phyloP scores from a whole-genome alignment of 2,329 filamentous ascomycete genomes.

The Fusarium stilboides region DNA sequence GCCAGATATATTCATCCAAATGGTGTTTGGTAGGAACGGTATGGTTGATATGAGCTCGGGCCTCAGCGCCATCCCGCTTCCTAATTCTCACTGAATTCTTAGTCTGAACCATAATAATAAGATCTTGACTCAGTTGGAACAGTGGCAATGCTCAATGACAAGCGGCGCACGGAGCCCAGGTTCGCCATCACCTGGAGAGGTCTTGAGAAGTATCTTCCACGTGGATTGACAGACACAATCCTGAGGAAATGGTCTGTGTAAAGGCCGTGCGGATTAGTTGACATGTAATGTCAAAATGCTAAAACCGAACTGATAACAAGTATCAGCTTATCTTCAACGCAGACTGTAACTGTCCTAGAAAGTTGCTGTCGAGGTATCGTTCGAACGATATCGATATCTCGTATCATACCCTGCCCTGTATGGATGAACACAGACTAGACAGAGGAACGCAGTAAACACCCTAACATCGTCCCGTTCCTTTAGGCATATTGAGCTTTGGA shows the following conservation, averaged over 20 bases:
- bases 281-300: neutral
- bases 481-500: slow-evolving; percentile 1
- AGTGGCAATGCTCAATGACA: neutral
- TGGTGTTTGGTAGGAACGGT: neutral
- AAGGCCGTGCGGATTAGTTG: slow-evolving; percentile 36
- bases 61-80: neutral
- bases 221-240: slow-evolving; percentile 26
- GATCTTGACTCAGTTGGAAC: neutral
- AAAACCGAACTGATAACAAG: too few species aligned
- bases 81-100: slow-evolving; percentile 3
- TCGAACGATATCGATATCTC: neutral
- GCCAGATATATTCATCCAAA: neutral
- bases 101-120: neutral
- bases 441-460: neutral
- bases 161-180: slow-evolving; percentile 26
- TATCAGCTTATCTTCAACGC: too few species aligned
- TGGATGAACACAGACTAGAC: neutral
- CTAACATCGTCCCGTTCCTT: too few species aligned
- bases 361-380: neutral
- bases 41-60: slow-evolving; percentile 5
- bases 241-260: slow-evolving; percentile 33
- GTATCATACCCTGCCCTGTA: neutral
- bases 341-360: too few species aligned
- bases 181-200: slow-evolving; percentile 21
- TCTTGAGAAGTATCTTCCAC: slow-evolving; percentile 29